Evolutionary conservation across 768 basidiomycete species (phyloP), one percentile per base, ranked within the genome.

Genomic region (Mycena pura): DNA sequence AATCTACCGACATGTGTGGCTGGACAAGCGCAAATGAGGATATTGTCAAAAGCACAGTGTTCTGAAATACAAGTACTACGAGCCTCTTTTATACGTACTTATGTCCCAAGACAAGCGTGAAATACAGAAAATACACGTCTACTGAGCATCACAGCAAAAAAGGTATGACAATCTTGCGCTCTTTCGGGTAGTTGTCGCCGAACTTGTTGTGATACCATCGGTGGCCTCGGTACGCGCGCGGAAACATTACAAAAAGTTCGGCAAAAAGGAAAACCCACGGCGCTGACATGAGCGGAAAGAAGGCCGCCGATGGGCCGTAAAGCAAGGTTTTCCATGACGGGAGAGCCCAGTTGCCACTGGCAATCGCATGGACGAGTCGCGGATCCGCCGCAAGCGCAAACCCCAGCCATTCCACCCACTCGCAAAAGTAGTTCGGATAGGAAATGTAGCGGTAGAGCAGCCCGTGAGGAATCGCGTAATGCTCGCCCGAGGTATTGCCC

Each of bases 361-460:
- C 27, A 21, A 58, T 36, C n/a, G 27, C 57, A 45, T 29, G n/a
- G 56, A 53, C n/a, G 21, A 50, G 21, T 50, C 55, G 53, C 1
- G 88, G 86, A 6, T 85, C 77, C 4, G 92, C 84, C 6, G 92
- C 91, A 36, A 97, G 72, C 2, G 93, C 90, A 73, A 90, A 98
- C 8, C 92, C 94, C 10, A 86, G 65, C 95, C 96, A 99, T 75
- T 99, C 96, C 55, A 90, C 59, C 96, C 96, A 99, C 72, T 98
- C 96, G 75, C 90, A 94, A 19, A 94, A 77, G 77, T 98, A 99
- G 73, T 97, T 95, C 10, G 96, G 96, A 77, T 89, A 96, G 6
- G 94, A 93, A 68, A 98, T 79, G 69, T 85, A 88, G 40, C 73
- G 68, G 80, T 91, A 97, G 17, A 96, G 77, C 21, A 86, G 82